Percentiles rank a stretch among this genome's conserved stretches.
Evolutionary conservation across 306 rosid species (phyloP).

Genomic region (Pachyrhizus erosus): DNA sequence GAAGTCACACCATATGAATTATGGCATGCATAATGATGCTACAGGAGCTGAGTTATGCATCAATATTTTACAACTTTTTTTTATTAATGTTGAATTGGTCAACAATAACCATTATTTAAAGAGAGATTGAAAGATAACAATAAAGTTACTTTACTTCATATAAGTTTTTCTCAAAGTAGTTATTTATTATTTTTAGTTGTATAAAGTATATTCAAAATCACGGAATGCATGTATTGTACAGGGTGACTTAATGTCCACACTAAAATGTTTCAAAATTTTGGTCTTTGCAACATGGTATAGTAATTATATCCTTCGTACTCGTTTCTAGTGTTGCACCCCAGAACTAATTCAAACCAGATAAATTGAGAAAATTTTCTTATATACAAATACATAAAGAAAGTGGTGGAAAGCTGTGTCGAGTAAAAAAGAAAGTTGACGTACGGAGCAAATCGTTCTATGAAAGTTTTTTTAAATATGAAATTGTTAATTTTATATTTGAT

Average conservation of each 20-base stretch:
- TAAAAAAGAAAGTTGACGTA: background rate
- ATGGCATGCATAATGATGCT: background rate
- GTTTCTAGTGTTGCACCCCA: background rate
- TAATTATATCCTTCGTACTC: background rate
- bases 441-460: background rate
- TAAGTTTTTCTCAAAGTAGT: background rate
- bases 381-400: background rate
- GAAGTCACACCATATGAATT: background rate
- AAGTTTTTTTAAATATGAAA: background rate
- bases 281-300: background rate
- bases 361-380: background rate
- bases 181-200: background rate
- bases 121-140: background rate
- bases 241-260: background rate
- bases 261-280: background rate
- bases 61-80: background rate
- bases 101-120: background rate
- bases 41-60: background rate
- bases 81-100: background rate
- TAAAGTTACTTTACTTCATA: background rate
- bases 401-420: background rate
- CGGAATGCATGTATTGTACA: background rate
- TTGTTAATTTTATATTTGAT: background rate
- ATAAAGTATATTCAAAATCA: background rate
- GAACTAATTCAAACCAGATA: background rate